Evolutionary conservation across 2,329 filamentous ascomycete genomes (phyloP).

Genomic region (Penicillium sp.): DNA sequence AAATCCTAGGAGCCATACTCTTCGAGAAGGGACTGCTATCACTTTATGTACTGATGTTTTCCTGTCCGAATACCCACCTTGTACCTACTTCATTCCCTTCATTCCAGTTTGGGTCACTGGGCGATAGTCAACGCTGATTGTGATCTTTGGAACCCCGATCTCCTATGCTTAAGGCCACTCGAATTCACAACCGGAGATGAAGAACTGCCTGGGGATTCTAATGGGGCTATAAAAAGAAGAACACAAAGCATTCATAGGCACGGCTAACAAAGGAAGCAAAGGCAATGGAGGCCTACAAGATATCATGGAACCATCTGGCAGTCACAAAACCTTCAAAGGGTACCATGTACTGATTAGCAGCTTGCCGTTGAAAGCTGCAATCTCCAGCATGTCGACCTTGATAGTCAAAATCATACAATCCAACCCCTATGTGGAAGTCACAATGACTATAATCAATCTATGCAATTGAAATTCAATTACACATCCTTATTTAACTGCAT

Average conservation of each 20-base stretch:
- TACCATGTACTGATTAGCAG: too few relatives aligned
- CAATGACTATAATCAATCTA: slow-evolving; percentile 7
- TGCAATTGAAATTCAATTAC: slow-evolving; percentile 13
- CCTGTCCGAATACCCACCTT: neutral
- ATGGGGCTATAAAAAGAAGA: neutral
- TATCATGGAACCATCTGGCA: too few relatives aligned
- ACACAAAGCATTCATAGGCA: neutral
- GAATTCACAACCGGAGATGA: neutral
- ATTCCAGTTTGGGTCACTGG: neutral
- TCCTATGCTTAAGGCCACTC: too few relatives aligned
- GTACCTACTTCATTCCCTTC: neutral
- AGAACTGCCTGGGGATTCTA: neutral
- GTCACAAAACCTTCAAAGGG: too few relatives aligned
- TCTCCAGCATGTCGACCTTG: neutral
- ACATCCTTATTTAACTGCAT: slow-evolving; percentile 17
- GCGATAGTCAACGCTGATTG: too few relatives aligned
- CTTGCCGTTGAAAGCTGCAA: neutral
- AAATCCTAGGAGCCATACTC: neutral
- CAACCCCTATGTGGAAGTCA: neutral
- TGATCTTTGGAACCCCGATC: too few relatives aligned
- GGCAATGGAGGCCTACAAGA: too few relatives aligned
- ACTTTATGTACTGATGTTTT: too few relatives aligned
- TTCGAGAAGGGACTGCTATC: neutral
- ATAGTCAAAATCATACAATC: neutral
- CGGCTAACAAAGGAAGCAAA: neutral